Evolutionary conservation across 192 early-diverging fungal species (phyloP).

Genomic region (Lunasporangiospora selenospora): DNA sequence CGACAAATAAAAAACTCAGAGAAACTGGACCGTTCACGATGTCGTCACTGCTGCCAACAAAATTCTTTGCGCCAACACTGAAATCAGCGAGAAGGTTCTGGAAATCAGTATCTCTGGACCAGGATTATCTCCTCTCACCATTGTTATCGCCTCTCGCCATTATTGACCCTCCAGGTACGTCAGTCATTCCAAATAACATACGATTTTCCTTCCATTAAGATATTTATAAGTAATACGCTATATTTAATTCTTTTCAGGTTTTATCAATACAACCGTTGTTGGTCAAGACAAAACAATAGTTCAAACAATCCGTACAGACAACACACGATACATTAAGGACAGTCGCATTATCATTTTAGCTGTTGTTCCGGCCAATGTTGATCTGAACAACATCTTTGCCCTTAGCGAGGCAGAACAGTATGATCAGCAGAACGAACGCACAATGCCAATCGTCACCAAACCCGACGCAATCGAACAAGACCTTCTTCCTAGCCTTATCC

Average conservation of each 20-base stretch:
- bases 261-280: conserved; percentile 39
- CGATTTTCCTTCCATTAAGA: conserved; percentile 29
- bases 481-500: conserved; percentile 25
- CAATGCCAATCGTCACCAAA: conserved; percentile 42
- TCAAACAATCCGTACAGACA: conserved; percentile 29
- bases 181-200: too few relatives aligned
- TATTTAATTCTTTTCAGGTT: too few relatives aligned
- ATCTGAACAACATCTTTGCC: conserved; percentile 43
- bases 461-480: conserved; percentile 34
- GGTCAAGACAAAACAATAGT: conserved; percentile 39
- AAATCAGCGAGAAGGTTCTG: conserved; percentile 44
- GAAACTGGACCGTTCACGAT: neutral
- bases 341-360: conserved; percentile 45
- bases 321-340: conserved; percentile 39
- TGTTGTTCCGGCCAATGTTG: conserved; percentile 37
- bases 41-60: conserved; percentile 25
- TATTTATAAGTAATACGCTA: too few relatives aligned
- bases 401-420: conserved; percentile 42
- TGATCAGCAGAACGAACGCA: conserved; percentile 30
- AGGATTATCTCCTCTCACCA: conserved; percentile 34
- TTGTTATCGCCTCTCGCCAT: too few relatives aligned
- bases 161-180: too few relatives aligned
- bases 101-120: conserved; percentile 40
- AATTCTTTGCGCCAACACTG: conserved; percentile 21
- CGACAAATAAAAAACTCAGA: neutral